A percentile compares a stretch with the other conserved stretches of the same genome.
Evolutionary conservation across 768 basidiomycete species (phyloP).

Genomic region (Mycena pura): DNA sequence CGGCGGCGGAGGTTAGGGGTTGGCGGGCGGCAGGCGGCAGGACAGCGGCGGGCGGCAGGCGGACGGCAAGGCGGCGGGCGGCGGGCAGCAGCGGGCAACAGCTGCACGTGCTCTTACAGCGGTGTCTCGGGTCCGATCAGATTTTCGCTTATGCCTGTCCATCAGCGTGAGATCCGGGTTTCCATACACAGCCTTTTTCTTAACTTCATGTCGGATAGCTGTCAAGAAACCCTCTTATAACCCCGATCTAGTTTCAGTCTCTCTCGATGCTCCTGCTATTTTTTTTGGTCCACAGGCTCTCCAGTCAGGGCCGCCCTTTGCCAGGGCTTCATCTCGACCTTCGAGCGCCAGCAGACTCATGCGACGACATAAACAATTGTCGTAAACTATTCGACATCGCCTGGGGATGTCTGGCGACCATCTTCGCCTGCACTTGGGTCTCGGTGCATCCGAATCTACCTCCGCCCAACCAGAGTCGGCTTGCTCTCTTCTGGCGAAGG

Average conservation of each 20-base stretch:
- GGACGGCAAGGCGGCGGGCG: too few species aligned
- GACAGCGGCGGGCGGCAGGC: too few species aligned
- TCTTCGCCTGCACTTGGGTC: slow-evolving; percentile 35
- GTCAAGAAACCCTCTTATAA: not conserved
- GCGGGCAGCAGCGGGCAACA: too few species aligned
- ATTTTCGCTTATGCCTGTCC: too few species aligned
- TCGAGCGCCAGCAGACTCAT: not conserved
- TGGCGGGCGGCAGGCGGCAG: too few species aligned
- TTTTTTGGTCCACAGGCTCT: not conserved
- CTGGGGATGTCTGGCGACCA: slow-evolving; percentile 27
- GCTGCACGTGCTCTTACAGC: too few species aligned
- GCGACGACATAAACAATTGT: slow-evolving; percentile 10
- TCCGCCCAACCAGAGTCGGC: not conserved
- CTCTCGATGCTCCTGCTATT: not conserved
- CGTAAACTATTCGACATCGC: slow-evolving; percentile 26
- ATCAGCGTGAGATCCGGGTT: too few species aligned
- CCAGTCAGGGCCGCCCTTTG: not conserved
- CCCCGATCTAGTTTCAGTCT: not conserved
- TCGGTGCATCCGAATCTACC: slow-evolving; percentile 32
- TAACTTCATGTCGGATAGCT: not conserved
- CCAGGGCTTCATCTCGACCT: not conserved
- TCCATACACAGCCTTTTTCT: not conserved
- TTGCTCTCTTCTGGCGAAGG: too few species aligned
- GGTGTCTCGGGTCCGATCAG: too few species aligned
- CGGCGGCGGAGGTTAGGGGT: too few species aligned